Evolutionary conservation across 192 early-diverging fungal species (phyloP).

Genomic region (Backusella tarrabulga): DNA sequence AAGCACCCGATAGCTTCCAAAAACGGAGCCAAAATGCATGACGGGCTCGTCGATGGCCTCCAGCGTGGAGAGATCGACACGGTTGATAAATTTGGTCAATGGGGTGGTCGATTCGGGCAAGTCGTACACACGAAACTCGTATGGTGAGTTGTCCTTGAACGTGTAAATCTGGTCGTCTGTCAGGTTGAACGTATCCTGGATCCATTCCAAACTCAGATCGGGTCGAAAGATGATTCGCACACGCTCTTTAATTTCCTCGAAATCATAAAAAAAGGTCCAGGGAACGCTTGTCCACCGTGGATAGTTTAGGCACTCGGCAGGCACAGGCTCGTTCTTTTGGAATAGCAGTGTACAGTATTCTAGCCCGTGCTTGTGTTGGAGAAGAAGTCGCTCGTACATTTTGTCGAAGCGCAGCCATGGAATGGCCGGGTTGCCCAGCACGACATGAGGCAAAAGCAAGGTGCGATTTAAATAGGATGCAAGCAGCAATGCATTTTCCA

Average conservation of each 20-base stretch:
- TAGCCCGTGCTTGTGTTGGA: conserved; percentile 53
- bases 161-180: conserved; percentile 36
- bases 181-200: conserved; percentile 42
- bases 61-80: conserved; percentile 37
- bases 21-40: conserved; percentile 55
- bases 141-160: conserved; percentile 45
- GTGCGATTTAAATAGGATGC: conserved; percentile 56
- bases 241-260: conserved; percentile 35
- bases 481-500: conserved; percentile 51
- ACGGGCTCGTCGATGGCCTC: conserved; percentile 31
- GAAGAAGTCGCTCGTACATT: conserved; percentile 47
- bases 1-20: conserved; percentile 45
- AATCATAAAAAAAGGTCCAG: conserved; percentile 56
- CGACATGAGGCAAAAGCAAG: conserved; percentile 46
- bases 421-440: conserved; percentile 49
- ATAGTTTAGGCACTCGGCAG: conserved; percentile 57
- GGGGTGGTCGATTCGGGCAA: conserved; percentile 36
- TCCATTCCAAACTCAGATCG: conserved; percentile 53
- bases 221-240: conserved; percentile 39
- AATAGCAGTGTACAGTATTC: conserved; percentile 44
- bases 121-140: conserved; percentile 58
- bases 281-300: conserved; percentile 52
- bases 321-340: conserved; percentile 38
- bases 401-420: conserved; percentile 50
- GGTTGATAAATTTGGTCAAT: conserved; percentile 38